Conservation (phyloP, 1,284 basidiomycete species). For the Heimioporus retisporus region DNA sequence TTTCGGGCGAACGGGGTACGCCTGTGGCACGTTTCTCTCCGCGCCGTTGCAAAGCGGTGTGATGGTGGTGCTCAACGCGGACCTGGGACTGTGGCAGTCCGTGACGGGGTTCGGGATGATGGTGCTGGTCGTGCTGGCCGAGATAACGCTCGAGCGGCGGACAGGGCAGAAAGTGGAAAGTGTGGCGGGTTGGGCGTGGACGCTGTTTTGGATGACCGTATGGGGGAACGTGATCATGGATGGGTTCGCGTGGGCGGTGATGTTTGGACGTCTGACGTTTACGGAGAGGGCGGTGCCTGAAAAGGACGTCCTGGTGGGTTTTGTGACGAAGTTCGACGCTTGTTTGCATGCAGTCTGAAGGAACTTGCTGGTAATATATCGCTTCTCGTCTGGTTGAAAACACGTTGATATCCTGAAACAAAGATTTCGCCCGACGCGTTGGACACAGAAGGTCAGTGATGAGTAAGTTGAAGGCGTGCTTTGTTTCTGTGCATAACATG, state of each 20-base stretch:
- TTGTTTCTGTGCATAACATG: too few species aligned
- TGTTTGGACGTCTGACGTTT: conserved; percentile 35
- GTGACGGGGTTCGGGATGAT: conserved; percentile 65
- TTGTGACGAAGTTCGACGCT: conserved; percentile 19
- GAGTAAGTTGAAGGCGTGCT: too few species aligned
- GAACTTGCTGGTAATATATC: neutral
- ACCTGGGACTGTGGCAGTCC: conserved; percentile 53
- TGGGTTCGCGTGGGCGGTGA: conserved; percentile 57
- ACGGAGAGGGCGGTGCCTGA: conserved; percentile 20
- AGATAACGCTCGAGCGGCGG: conserved; percentile 48
- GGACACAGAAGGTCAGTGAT: too few species aligned
- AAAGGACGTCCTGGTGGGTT: conserved; percentile 19
- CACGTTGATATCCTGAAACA: too few species aligned
- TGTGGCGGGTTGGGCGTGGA: conserved; percentile 59
- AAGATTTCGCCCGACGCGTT: too few species aligned
- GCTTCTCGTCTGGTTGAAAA: too few species aligned
- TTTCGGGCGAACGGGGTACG: conserved; percentile 54
- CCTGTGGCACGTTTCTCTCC: conserved; percentile 63
- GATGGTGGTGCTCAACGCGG: conserved; percentile 61
- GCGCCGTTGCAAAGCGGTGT: conserved; percentile 63
- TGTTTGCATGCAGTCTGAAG: conserved; percentile 14
- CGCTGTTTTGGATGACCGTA: conserved; percentile 53
- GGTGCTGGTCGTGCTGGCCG: conserved; percentile 59
- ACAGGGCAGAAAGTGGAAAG: conserved; percentile 52
- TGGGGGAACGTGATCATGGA: conserved; percentile 61